Conservation (phyloP, 805 yeast genomes). For the Aciculoconidium aculeatum region DNA sequence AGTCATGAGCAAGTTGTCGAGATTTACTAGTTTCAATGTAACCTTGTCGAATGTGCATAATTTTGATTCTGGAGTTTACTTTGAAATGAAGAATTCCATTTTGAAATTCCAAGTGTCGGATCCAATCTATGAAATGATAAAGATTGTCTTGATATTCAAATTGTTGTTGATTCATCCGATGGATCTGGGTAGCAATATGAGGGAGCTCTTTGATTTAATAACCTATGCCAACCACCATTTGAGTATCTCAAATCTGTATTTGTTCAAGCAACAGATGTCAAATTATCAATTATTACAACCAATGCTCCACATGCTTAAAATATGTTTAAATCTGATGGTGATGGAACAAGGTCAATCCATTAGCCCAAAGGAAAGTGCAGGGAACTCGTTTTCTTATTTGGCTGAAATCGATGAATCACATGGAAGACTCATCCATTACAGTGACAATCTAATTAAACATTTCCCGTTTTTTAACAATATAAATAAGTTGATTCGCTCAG, state of each 20-base stretch:
- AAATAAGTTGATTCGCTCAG: conserved; percentile 21
- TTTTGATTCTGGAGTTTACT: conserved; percentile 1
- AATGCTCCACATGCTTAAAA: conserved; percentile 24
- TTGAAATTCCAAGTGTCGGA: conserved; percentile 4
- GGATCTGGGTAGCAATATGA: conserved; percentile 10
- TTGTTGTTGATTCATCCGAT: conserved; percentile 16
- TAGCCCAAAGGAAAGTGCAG: no score
- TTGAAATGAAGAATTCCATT: conserved; percentile 5
- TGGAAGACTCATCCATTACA: conserved; percentile 11
- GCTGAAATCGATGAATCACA: conserved; percentile 8
- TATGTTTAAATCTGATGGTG: conserved; percentile 13
- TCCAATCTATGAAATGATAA: conserved; percentile 10
- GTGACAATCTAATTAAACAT: conserved; percentile 18
- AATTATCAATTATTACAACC: conserved; percentile 30
- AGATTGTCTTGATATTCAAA: conserved; percentile 17
- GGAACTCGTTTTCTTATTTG: conserved; percentile 1
- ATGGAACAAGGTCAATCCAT: conserved; percentile 9
- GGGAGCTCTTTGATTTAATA: conserved; percentile 15
- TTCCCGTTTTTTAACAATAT: conserved; percentile 24
- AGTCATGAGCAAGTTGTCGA: conserved; percentile 5
- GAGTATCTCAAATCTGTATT: conserved; percentile 9
- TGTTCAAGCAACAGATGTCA: conserved; percentile 19
- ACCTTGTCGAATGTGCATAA: no score
- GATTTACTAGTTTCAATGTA: conserved; percentile 9
- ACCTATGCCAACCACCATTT: conserved; percentile 11